Conservation (phyloP, 2,329 filamentous ascomycete genomes). For the Westerdykella ornata region DNA sequence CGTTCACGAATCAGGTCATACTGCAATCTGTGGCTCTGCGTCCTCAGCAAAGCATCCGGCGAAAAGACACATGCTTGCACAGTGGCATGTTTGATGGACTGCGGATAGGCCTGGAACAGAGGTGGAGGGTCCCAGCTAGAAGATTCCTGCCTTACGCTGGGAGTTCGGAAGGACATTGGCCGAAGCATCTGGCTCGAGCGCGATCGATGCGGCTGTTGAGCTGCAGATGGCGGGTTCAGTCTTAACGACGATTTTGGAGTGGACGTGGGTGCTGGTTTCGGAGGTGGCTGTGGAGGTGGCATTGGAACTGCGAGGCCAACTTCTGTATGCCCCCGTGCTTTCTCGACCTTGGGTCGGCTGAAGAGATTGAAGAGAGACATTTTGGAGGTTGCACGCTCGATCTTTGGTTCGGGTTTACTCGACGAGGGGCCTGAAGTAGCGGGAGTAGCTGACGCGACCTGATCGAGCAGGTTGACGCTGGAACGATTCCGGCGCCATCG, state of each 20-base stretch:
- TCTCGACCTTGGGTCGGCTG: slow-evolving; percentile 46
- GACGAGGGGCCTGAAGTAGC: slow-evolving; percentile 1
- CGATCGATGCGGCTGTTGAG: slow-evolving; percentile 26
- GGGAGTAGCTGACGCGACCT: slow-evolving; percentile 6
- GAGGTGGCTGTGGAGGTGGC: slow-evolving; percentile 22
- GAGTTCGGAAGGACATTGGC: slow-evolving; percentile 24
- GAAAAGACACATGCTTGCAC: slow-evolving; percentile 62
- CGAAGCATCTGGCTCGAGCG: slow-evolving; percentile 30
- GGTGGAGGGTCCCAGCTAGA: slow-evolving; percentile 52
- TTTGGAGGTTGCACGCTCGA: slow-evolving; percentile 35
- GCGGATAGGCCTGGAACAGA: slow-evolving; percentile 79
- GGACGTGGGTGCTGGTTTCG: slow-evolving; percentile 16
- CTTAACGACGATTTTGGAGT: slow-evolving; percentile 25
- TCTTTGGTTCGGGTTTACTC: slow-evolving; percentile 17
- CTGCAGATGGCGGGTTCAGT: slow-evolving; percentile 24
- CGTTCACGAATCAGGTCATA: slow-evolving; percentile 37
- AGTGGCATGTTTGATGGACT: slow-evolving; percentile 68
- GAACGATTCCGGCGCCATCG: slow-evolving; percentile 36
- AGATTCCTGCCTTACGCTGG: slow-evolving; percentile 27
- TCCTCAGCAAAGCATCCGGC: slow-evolving; percentile 61
- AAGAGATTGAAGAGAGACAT: slow-evolving; percentile 48
- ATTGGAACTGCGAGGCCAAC: slow-evolving; percentile 35
- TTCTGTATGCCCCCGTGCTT: slow-evolving; percentile 42
- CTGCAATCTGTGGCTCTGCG: slow-evolving; percentile 49
- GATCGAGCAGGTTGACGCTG: slow-evolving; percentile 25